A percentile compares a stretch with the other conserved stretches of the same genome.
Evolutionary conservation across 108 stramenopile species (phyloP).

Genomic region (Skeletonema costatum): DNA sequence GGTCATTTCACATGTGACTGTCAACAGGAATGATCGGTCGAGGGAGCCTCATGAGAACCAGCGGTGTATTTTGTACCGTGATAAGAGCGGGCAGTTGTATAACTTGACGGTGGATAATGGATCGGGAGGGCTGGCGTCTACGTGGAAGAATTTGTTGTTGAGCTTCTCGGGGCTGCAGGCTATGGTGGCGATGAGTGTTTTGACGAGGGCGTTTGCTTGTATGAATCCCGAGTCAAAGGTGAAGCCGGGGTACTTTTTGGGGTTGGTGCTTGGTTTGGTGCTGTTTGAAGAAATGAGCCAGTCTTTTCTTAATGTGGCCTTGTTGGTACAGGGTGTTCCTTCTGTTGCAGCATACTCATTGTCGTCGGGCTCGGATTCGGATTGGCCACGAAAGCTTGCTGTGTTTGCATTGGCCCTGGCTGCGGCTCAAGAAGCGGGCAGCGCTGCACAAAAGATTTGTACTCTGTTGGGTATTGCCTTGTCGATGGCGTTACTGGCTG

Average conservation of each 20-base stretch:
- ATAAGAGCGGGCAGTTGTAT: constrained; percentile 54
- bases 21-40: constrained; percentile 14
- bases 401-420: constrained; percentile 50
- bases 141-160: constrained; percentile 44
- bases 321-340: constrained; percentile 62
- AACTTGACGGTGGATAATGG: constrained; percentile 51
- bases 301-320: constrained; percentile 58
- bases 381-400: constrained; percentile 62
- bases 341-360: constrained; percentile 59
- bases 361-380: constrained; percentile 39
- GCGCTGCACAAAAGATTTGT: constrained; percentile 29
- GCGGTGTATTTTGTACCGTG: constrained; percentile 59
- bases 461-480: constrained; percentile 56
- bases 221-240: constrained; percentile 29
- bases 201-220: constrained; percentile 54
- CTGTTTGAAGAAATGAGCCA: constrained; percentile 65
- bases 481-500: constrained; percentile 53
- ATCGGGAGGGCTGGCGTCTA: constrained; percentile 38
- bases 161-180: constrained; percentile 67
- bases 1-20: constrained; percentile 38
- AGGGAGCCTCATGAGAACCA: constrained; percentile 30
- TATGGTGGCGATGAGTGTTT: constrained; percentile 50
- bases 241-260: constrained; percentile 46
- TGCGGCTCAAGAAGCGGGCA: constrained; percentile 27
- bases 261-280: constrained; percentile 57